These are phyloP conservation scores for slime mould (Dictyostelium discoideum) DNA, from an alignment of 78 protist genomes.

Conservation along the genomic window DNA sequence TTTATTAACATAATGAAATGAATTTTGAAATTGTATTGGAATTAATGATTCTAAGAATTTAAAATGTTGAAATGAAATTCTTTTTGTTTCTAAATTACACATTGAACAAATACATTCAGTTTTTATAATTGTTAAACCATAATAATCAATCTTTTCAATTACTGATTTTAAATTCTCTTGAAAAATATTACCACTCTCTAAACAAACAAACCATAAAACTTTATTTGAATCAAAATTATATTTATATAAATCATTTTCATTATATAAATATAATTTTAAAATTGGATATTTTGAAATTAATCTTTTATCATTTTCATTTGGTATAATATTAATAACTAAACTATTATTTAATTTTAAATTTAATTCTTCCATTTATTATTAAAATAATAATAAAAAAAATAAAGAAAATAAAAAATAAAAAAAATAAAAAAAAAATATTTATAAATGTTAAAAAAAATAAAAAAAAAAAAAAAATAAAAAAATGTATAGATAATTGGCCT, in stretches of 20 bases:
- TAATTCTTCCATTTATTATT: background rate
- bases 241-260: background rate
- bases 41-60: background rate
- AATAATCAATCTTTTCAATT: background rate
- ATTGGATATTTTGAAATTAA: background rate
- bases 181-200: background rate
- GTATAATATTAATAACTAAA: background rate
- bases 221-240: background rate
- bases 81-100: background rate
- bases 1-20: background rate
- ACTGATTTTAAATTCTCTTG: background rate
- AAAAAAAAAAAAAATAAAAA: too few relatives aligned
- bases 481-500: too few relatives aligned
- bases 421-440: too few relatives aligned
- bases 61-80: background rate
- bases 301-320: background rate
- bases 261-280: background rate
- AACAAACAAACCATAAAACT: background rate
- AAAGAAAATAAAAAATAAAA: too few relatives aligned
- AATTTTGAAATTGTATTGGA: background rate
- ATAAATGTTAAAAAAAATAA: too few relatives aligned
- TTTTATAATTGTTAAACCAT: background rate
- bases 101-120: background rate
- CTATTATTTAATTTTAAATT: background rate
- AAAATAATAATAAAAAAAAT: too few relatives aligned